These are phyloP conservation scores for Lichtheimia ornata DNA, from an alignment of 371 early-diverging fungal genomes.

Conservation along the genomic window DNA sequence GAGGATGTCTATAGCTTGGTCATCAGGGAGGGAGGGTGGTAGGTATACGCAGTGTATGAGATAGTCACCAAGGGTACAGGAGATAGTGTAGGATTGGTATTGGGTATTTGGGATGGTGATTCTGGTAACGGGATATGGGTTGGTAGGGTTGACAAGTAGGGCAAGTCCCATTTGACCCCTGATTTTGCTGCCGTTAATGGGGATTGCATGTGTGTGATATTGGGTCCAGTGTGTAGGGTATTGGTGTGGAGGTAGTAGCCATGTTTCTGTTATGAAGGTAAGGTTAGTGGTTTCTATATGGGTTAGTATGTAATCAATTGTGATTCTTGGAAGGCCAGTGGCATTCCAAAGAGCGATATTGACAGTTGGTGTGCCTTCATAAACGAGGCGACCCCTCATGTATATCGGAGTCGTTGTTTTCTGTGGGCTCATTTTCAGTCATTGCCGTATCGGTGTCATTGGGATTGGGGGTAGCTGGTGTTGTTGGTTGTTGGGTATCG, in stretches of 20 bases:
- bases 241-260: neutral
- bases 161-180: slow-evolving; percentile 12
- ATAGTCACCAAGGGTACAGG: slow-evolving; percentile 2
- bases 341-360: neutral
- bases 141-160: slow-evolving; percentile 2
- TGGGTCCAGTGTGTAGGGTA: slow-evolving; percentile 15
- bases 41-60: slow-evolving; percentile 17
- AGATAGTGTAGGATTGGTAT: neutral
- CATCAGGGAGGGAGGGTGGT: slow-evolving; percentile 6
- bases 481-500: neutral
- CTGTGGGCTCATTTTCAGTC: neutral
- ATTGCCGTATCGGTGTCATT: slow-evolving; percentile 3
- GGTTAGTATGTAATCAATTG: slow-evolving; percentile 6
- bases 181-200: neutral
- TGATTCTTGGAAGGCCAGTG: neutral
- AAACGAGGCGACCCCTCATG: neutral
- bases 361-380: neutral
- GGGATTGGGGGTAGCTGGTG: neutral
- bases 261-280: slow-evolving; percentile 3
- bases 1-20: slow-evolving; percentile 1
- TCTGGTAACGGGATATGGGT: neutral
- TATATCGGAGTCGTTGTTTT: too few relatives aligned
- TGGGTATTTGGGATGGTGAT: neutral
- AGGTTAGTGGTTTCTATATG: slow-evolving; percentile 11
- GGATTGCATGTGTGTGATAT: slow-evolving; percentile 14